Base-by-base conservation (phyloP, 75 land plant genomes). In the Ceratopteris richardii region DNA sequence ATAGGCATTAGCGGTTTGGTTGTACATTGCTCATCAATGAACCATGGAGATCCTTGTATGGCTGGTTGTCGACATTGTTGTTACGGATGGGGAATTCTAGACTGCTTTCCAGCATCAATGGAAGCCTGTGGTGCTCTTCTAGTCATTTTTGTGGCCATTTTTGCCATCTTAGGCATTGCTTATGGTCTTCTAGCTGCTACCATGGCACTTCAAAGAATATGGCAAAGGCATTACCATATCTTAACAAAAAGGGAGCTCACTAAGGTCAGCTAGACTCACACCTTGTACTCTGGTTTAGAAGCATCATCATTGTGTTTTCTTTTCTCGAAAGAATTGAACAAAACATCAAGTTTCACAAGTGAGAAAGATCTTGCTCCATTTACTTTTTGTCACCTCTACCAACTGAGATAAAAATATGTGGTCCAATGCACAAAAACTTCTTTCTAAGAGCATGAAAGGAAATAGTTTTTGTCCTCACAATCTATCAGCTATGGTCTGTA, bases 171-270 rank as follows among this genome's bases (percentile, higher is more conserved):
- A 44, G 93, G 93, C 26, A 73, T 87, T 60, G 93, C 86, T 22
- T 91, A 91, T 76, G 88, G 97, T 39, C 74, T 91, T 41, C 78
- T 91, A 52, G 97, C 89, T 57, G 83, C 88, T 10, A 91, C 93
- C 6, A 87, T 91, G 97, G 88, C 82, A 17, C 56, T 87, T 54
- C 97, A 91, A 44, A 77, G 86, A 63, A 91, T 87, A 25, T 91
- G 93, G 97, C 97, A 91, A 68, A 71, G 83, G 52, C 97, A 91
- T 56, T 87, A 91, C 59, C 97, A 91, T 51, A 91, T 91, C 30
- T 76, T 91, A 0, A 82, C 97, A 25, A 91, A 91, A 59, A 79
- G 83, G 56, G 93, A 84, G 73, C 93, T 87, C 16, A 87, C 93
- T 20, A 79, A 91, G 84, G 97, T 76, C 3, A 33, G 66, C 57